These are phyloP conservation scores for Colletotrichum liaoningense DNA, from an alignment of 2,329 filamentous ascomycete genomes.

Conservation along the genomic window DNA sequence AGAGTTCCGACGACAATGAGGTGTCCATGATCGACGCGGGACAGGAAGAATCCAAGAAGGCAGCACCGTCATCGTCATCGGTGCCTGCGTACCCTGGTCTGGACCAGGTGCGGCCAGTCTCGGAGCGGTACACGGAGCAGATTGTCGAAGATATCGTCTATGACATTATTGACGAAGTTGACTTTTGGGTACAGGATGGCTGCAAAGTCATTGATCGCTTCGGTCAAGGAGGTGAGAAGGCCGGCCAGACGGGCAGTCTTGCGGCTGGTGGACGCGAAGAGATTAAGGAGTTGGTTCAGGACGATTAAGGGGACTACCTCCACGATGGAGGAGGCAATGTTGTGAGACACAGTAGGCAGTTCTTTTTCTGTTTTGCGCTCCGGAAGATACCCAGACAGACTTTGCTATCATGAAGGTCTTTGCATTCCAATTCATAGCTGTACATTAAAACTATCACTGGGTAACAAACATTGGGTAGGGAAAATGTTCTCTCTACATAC, in stretches of 20 bases:
- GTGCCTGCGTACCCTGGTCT: conserved; percentile 25
- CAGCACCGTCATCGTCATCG: too few relatives aligned
- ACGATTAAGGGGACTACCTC: conserved; percentile 55
- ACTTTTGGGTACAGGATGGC: conserved; percentile 83
- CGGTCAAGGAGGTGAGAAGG: conserved; percentile 48
- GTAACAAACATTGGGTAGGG: background rate
- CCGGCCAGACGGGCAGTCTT: conserved; percentile 53
- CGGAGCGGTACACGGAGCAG: conserved; percentile 89
- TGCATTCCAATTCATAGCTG: conserved; percentile 20
- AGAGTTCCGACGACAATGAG: conserved; percentile 55
- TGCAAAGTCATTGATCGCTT: conserved; percentile 60
- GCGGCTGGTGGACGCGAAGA: conserved; percentile 61
- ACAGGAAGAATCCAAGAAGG: conserved; percentile 15
- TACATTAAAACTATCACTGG: conserved; percentile 10
- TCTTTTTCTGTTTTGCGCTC: background rate
- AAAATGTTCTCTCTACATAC: background rate
- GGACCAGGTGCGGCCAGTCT: conserved; percentile 68
- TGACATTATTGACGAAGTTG: conserved; percentile 94
- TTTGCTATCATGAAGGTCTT: background rate
- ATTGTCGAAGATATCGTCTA: conserved; percentile 94
- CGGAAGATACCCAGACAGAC: conserved; percentile 30
- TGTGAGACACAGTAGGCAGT: background rate
- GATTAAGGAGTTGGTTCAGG: conserved; percentile 75
- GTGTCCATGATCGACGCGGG: conserved; percentile 56
- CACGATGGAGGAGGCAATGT: background rate